Base-by-base conservation (phyloP, 305 asterid species). In the Caryopteris hybrid region DNA sequence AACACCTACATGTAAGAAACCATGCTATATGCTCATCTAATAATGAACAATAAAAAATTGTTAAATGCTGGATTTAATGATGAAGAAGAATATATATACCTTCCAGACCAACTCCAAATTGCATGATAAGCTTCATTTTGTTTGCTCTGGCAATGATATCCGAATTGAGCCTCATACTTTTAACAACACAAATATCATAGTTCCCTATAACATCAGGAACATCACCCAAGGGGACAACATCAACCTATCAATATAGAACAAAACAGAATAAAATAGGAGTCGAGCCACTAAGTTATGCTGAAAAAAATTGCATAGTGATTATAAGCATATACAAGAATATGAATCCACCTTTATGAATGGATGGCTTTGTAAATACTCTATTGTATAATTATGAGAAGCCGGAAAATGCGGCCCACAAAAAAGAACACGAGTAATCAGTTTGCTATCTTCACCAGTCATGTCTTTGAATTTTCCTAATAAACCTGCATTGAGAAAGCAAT, bases 41-140 rank as follows among this genome's bases (percentile, higher is more conserved):
- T 48, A 55, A n/a, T 55, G 46, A 59, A 29, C 7, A 22, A 13
- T 16, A 33, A 9, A 27, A 64, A 62, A 69, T 58, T 18, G 10
- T 31, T 20, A 16, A 64, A 45, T 46, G 55, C 48, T 45, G 17
- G 38, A 53, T 43, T 51, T 25, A 10, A 29, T 27, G 80, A 53
- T 48, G 17, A 57, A 43, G 59, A 62, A 70, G 72, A 50, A 72
- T 58, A 51, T 25, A 51, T 25, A 45, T 58, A 78, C 96, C 97
- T 85, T 92, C 98, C 48, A 92, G 65, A 73, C 99, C 99, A 80
- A 93, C 97, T 76, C 99, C 99, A 76, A 22, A 93, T 78, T 93
- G 99, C 96, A 93, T 85, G 64, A 93, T 88, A 72, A 90, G 95
- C 84, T 93, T 90, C 97, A 93, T 83, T 65, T 71, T 79, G 55